Evolutionary conservation across 352 stramenopile species (phyloP).

Genomic region (Phytophthora tentaculata): DNA sequence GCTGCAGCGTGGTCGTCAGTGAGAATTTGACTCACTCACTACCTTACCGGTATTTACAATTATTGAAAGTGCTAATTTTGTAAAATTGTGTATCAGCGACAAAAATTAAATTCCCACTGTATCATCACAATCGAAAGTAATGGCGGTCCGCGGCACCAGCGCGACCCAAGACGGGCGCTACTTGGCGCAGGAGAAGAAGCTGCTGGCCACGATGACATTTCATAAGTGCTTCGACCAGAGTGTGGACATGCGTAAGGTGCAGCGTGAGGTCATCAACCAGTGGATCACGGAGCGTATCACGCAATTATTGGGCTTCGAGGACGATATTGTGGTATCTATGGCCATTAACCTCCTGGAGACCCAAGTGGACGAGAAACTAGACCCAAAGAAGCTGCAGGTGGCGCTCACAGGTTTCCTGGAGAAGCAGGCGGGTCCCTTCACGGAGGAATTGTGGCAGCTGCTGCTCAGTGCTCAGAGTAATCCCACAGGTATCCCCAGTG

Average conservation of each 20-base stretch:
- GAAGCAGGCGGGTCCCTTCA: constrained; percentile 86
- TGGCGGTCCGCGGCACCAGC: constrained; percentile 51
- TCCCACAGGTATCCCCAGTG: constrained; percentile 84
- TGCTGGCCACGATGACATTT: constrained; percentile 87
- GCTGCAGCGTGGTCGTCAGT: too few relatives aligned
- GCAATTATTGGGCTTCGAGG: constrained; percentile 89
- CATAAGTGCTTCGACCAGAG: constrained; percentile 76
- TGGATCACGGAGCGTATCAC: constrained; percentile 91
- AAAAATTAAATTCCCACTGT: neutral
- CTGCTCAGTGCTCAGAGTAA: constrained; percentile 90
- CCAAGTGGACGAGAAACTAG: constrained; percentile 70
- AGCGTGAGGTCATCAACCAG: constrained; percentile 90
- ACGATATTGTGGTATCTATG: constrained; percentile 92
- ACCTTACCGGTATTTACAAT: too few relatives aligned
- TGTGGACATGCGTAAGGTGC: constrained; percentile 90
- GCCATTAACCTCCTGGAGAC: constrained; percentile 87
- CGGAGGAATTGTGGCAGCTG: constrained; percentile 91
- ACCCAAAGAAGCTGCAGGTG: constrained; percentile 90
- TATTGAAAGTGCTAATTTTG: neutral
- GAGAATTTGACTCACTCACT: too few relatives aligned
- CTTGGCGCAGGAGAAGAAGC: constrained; percentile 90
- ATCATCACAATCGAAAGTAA: neutral
- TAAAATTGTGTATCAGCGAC: neutral
- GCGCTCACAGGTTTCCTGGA: constrained; percentile 92
- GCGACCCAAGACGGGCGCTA: constrained; percentile 81